These are phyloP conservation scores for Fusarium buharicum DNA, from an alignment of 2,329 filamentous ascomycete genomes.

Conservation along the genomic window DNA sequence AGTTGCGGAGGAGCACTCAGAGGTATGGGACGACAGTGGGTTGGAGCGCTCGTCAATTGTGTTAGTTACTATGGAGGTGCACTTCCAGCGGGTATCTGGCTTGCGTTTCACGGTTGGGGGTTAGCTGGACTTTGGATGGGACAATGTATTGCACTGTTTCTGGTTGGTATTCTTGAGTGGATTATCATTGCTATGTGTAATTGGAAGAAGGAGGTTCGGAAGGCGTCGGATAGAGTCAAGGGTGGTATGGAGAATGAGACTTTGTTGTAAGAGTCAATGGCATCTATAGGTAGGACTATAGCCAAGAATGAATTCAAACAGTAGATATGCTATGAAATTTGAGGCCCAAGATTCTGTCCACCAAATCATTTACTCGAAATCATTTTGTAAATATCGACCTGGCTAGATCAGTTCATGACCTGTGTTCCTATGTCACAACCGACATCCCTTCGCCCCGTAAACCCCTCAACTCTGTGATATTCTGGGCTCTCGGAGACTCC, in stretches of 20 bases:
- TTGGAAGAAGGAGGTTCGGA: conserved; percentile 66
- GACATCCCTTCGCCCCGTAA: too few species aligned
- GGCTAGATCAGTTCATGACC: too few species aligned
- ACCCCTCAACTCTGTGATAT: too few species aligned
- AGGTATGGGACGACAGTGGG: conserved; percentile 87
- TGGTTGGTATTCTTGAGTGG: conserved; percentile 84
- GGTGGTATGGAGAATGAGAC: conserved; percentile 23
- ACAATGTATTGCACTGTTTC: conserved; percentile 81
- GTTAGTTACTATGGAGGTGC: conserved; percentile 86
- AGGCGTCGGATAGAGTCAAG: conserved; percentile 41
- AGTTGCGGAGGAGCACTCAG: conserved; percentile 82
- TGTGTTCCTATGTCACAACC: too few species aligned
- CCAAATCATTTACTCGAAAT: too few species aligned
- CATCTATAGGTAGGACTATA: not conserved
- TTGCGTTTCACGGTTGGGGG: conserved; percentile 89
- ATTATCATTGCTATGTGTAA: conserved; percentile 79
- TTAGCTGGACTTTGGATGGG: conserved; percentile 84
- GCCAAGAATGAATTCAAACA: too few species aligned
- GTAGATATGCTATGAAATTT: too few species aligned
- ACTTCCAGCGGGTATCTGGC: conserved; percentile 81
- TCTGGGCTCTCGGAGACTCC: not conserved
- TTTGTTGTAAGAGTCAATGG: too few species aligned
- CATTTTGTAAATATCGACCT: too few species aligned
- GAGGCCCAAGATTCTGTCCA: too few species aligned
- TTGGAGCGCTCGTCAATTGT: conserved; percentile 84